Evolutionary conservation across 192 early-diverging fungal genomes (phyloP), one percentile per base, ranked within the genome.

Genomic region (Coemansia sp.): DNA sequence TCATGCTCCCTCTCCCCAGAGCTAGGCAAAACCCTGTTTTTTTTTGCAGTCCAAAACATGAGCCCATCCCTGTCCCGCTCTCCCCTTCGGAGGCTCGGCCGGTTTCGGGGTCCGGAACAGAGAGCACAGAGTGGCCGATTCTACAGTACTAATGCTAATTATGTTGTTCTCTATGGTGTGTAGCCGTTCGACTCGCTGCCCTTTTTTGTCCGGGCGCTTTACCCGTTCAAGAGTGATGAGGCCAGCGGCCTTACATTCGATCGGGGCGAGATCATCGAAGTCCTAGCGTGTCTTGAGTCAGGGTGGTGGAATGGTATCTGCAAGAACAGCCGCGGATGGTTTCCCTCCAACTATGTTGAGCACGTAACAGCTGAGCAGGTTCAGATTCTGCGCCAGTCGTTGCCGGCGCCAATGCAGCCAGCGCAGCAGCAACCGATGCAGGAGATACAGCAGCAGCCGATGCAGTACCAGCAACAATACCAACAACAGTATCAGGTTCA

Each of bases 251-350:
- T 98, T 46, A 82, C 87, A 5, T 96, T 98, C 74, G 83, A 85
- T 56, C 83, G 87, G 60, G 94, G 90, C 59, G 93, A 96, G 66
- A 75, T 90, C 59, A 94, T 98, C 67, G 88, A 94, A 62, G 95
- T 98, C 5, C 76, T 96, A 8, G 88, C 87, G 8, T 90, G 92
- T 62, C 88, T 97, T 26, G 87, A 90, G 60, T 92, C 92, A 1
- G 97, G 95, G 12, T 98, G 97, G 97, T 98, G 97, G 97, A 94
- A 96, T 65, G 97, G 97, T 14, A 70, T 88, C 59, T 90, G 88
- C 68, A 83, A 84, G 55, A 87, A 83, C 49, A 76, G 86, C 63
- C 86, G 92, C 47, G 96, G 96, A 20, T 91, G 93, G 91, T 94
- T 94, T 79, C 93, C 93, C 9, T 89, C 88, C 23, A 92, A 94